Percentiles rank a stretch among this genome's conserved stretches.
These are phyloP conservation scores for Alternaria consortialis DNA, from an alignment of 2,329 filamentous ascomycete species.

Conservation along the genomic window DNA sequence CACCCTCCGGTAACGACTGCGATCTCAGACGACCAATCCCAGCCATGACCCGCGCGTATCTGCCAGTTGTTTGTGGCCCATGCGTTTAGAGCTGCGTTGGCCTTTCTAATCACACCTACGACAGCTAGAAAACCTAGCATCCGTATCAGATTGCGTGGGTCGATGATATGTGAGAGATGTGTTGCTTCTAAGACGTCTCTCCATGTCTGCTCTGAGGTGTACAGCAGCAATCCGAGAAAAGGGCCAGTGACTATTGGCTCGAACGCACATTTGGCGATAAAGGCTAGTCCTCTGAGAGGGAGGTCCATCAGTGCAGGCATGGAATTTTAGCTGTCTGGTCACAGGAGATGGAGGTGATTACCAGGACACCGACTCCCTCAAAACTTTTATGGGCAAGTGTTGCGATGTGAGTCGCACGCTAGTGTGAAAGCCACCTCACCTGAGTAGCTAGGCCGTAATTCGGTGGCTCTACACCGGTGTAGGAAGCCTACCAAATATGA, in stretches of 20 bases:
- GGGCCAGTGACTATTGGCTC: constrained; percentile 8
- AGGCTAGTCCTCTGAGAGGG: background rate
- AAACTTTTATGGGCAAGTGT: background rate
- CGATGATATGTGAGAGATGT: background rate
- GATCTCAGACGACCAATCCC: constrained; percentile 27
- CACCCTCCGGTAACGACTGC: constrained; percentile 29
- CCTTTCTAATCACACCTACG: background rate
- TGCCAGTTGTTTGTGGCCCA: constrained; percentile 16
- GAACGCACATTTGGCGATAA: background rate
- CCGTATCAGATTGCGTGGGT: background rate
- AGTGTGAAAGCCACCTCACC: background rate
- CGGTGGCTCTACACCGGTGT: background rate
- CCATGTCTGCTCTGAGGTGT: constrained; percentile 1
- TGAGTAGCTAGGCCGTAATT: background rate
- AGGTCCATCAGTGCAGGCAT: background rate
- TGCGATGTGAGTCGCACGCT: background rate
- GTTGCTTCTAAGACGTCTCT: background rate
- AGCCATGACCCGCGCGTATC: constrained; percentile 11
- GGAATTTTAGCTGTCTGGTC: background rate
- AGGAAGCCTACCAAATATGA: background rate
- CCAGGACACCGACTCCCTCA: background rate
- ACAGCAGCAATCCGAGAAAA: constrained; percentile 6
- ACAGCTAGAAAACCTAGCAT: constrained; percentile 5
- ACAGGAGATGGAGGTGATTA: background rate
- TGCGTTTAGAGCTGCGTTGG: constrained; percentile 11